Evolutionary conservation across 2,329 filamentous ascomycete species (phyloP).

Genomic region (Penicillium sp.): DNA sequence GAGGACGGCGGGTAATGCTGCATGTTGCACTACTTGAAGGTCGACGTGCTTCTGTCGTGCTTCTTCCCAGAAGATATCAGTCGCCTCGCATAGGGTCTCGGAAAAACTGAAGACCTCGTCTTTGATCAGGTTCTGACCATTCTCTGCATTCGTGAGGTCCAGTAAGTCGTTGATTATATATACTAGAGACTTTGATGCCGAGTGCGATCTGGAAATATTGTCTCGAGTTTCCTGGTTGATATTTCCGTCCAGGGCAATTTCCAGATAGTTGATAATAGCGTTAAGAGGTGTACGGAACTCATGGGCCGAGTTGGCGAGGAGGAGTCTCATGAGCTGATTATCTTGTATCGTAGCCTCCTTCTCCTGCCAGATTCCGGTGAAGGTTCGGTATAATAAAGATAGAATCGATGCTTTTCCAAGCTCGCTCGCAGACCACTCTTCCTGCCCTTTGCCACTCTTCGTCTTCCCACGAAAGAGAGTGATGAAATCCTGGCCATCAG

Average conservation of each 20-base stretch:
- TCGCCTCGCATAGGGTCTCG: conserved; percentile 70
- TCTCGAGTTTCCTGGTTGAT: conserved; percentile 80
- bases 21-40: conserved; percentile 67
- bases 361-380: conserved; percentile 88
- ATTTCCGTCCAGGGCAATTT: conserved; percentile 78
- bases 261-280: conserved; percentile 92
- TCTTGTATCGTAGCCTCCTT: conserved; percentile 80
- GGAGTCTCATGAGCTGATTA: conserved; percentile 72
- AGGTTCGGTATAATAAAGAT: conserved; percentile 80
- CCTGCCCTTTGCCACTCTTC: conserved; percentile 44
- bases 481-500: conserved; percentile 76
- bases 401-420: conserved; percentile 83
- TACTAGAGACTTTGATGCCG: conserved; percentile 84
- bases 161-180: conserved; percentile 91
- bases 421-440: conserved; percentile 84
- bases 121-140: conserved; percentile 74
- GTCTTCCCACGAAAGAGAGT: conserved; percentile 76
- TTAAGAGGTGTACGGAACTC: conserved; percentile 87
- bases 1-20: conserved; percentile 70
- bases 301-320: conserved; percentile 84
- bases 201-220: conserved; percentile 79
- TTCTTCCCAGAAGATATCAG: conserved; percentile 72
- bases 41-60: conserved; percentile 71
- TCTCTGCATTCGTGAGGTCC: conserved; percentile 82
- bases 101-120: conserved; percentile 75